Evolutionary conservation across 1,284 basidiomycete species (phyloP).

Genomic region (Melampsora larici-populina): DNA sequence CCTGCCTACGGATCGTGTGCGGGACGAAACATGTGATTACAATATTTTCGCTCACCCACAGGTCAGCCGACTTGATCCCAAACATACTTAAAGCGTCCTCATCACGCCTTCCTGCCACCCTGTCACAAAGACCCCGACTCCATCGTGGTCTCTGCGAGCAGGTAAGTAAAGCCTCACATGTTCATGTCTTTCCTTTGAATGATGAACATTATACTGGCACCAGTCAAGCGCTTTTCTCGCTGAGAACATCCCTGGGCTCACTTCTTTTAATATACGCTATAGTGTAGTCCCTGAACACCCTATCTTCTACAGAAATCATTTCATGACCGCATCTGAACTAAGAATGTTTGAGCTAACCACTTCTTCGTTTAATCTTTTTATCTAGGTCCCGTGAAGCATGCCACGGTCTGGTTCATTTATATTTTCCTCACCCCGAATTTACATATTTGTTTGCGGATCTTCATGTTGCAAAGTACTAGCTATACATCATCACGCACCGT

Average conservation of each 20-base stretch:
- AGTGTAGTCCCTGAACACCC: slow-evolving; percentile 30
- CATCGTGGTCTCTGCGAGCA: too few relatives aligned
- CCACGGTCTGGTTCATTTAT: neutral
- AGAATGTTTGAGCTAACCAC: neutral
- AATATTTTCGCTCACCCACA: neutral
- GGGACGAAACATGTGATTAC: too few relatives aligned
- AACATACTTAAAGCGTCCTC: neutral
- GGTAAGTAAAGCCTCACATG: too few relatives aligned
- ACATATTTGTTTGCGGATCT: too few relatives aligned
- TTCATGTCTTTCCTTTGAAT: neutral
- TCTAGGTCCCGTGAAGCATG: neutral
- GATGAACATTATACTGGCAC: slow-evolving; percentile 43
- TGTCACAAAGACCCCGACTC: too few relatives aligned
- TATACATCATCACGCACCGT: neutral
- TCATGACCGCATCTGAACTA: neutral
- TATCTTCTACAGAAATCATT: neutral
- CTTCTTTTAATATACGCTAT: slow-evolving; percentile 41
- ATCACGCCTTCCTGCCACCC: too few relatives aligned
- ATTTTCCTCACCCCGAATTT: too few relatives aligned
- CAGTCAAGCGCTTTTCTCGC: slow-evolving; percentile 42
- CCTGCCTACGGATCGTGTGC: too few relatives aligned
- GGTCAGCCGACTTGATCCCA: neutral
- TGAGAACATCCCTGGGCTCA: slow-evolving; percentile 42
- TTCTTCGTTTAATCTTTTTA: neutral
- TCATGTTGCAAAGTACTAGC: too few relatives aligned